phyloP scores from a whole-genome alignment of 2,329 filamentous ascomycete genomes.

The Fusarium napiforme region DNA sequence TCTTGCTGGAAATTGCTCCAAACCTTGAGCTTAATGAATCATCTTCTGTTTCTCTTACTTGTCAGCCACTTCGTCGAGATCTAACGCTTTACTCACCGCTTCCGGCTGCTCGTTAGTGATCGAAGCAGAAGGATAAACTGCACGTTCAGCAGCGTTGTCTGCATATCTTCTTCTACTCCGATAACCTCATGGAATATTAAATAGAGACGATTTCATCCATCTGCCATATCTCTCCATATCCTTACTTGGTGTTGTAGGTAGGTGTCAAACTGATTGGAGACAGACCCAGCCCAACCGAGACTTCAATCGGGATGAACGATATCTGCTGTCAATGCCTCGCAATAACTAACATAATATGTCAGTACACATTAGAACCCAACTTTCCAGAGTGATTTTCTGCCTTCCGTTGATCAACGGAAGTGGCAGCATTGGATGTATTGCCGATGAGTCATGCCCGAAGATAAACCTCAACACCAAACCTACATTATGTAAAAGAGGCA shows the following conservation, averaged over 20 bases:
- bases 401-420: neutral
- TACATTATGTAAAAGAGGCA: neutral
- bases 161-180: rapidly evolving
- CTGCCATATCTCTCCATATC: rapidly evolving
- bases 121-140: neutral
- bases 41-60: rapidly evolving
- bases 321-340: rapidly evolving
- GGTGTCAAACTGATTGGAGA: too few relatives aligned
- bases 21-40: rapidly evolving
- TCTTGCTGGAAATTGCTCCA: rapidly evolving
- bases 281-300: too few relatives aligned
- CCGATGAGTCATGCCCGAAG: conserved; percentile 4
- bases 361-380: rapidly evolving
- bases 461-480: too few relatives aligned
- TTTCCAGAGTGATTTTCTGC: neutral
- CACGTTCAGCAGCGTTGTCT: too few relatives aligned
- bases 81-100: neutral
- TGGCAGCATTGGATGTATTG: neutral
- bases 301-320: neutral
- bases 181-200: rapidly evolving
- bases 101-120: neutral
- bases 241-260: neutral
- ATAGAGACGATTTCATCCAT: too few relatives aligned
- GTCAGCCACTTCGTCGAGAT: neutral
- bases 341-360: neutral